These are phyloP conservation scores for Cucurbita ficifolia DNA, from an alignment of 306 rosid genomes.

Conservation along the genomic window DNA sequence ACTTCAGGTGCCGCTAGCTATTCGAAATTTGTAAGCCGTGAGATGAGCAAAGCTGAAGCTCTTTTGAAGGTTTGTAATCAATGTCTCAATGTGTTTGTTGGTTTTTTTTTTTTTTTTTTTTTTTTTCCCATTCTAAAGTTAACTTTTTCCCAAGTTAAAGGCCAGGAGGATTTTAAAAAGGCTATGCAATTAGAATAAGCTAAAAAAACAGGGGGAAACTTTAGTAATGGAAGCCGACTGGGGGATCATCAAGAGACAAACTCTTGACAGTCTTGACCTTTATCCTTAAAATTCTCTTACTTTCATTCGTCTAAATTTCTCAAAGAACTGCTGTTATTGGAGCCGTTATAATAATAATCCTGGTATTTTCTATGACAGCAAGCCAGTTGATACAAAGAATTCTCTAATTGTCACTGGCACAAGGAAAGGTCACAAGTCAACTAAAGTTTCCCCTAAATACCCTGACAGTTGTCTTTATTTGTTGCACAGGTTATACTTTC, in stretches of 20 bases:
- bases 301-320: background rate
- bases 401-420: background rate
- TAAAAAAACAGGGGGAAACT: background rate
- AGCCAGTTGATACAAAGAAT: background rate
- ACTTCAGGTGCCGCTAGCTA: conserved; percentile 86
- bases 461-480: background rate
- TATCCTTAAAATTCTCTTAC: background rate
- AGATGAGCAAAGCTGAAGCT: conserved; percentile 99
- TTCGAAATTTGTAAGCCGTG: conserved; percentile 91
- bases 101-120: too few relatives aligned
- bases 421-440: background rate
- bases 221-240: background rate
- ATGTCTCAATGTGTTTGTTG: conserved; percentile 1
- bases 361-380: background rate
- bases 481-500: conserved; percentile 73
- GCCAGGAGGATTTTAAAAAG: background rate
- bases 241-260: background rate
- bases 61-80: conserved; percentile 62
- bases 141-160: background rate
- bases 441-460: background rate
- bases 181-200: background rate
- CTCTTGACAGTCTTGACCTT: background rate
- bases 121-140: conserved; percentile 2
- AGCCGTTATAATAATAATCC: background rate
- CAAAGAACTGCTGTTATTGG: background rate